Conservation (phyloP, 2,329 filamentous ascomycete species). For the Pseudogymnoascus sp. region DNA sequence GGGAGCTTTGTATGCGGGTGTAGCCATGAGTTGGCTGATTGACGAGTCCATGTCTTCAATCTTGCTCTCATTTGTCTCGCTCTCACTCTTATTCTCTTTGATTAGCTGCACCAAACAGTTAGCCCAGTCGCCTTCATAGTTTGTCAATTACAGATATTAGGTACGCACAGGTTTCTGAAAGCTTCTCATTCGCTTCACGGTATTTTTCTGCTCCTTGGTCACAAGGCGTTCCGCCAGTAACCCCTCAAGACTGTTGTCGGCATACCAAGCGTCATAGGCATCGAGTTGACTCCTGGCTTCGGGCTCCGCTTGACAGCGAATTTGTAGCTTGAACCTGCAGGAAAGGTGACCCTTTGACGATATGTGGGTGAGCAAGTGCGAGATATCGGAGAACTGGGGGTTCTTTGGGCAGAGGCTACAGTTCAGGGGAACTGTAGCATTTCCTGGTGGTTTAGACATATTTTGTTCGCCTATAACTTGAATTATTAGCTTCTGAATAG, state of each 20-base stretch:
- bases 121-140: background rate
- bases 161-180: background rate
- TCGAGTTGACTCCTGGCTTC: constrained; percentile 55
- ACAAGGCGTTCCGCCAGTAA: constrained; percentile 72
- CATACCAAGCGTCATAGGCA: constrained; percentile 73
- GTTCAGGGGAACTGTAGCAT: constrained; percentile 53
- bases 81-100: background rate
- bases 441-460: constrained; percentile 12
- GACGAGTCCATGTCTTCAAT: background rate
- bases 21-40: background rate
- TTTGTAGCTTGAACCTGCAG: constrained; percentile 72
- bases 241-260: constrained; percentile 59
- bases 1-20: constrained; percentile 24
- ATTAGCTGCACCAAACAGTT: background rate
- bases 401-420: constrained; percentile 79
- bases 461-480: background rate
- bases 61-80: background rate
- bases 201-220: constrained; percentile 64
- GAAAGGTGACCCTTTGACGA: constrained; percentile 88
- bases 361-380: constrained; percentile 86
- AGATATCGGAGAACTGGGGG: constrained; percentile 80
- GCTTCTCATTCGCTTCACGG: constrained; percentile 20
- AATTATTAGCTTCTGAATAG: background rate
- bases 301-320: constrained; percentile 62
- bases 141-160: background rate